phyloP scores from a whole-genome alignment of 768 basidiomycete species.

The Rhizopogon salebrosus region DNA sequence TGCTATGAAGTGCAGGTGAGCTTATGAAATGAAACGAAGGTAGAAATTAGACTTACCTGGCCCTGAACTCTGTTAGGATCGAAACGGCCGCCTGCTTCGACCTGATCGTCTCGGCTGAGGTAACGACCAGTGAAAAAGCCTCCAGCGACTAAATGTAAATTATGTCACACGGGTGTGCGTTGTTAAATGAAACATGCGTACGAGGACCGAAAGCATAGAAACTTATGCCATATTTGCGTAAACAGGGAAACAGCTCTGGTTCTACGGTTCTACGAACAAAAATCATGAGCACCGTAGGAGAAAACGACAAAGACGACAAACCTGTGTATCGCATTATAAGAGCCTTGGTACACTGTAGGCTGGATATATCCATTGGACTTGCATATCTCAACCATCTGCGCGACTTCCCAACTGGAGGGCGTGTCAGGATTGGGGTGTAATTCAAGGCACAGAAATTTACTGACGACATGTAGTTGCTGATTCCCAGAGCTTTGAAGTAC shows the following conservation, averaged over 20 bases:
- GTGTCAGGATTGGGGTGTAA: neutral
- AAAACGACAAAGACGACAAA: neutral
- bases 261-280: neutral
- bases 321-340: conserved; percentile 22
- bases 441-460: neutral
- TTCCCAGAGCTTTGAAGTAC: conserved; percentile 15
- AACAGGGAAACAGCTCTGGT: conserved; percentile 17
- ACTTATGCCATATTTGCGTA: conserved; percentile 23
- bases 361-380: conserved; percentile 15
- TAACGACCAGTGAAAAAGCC: conserved; percentile 38
- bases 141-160: conserved; percentile 25
- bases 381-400: conserved; percentile 25
- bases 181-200: conserved; percentile 7
- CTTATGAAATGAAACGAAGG: neutral
- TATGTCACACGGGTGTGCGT: neutral
- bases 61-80: conserved; percentile 43
- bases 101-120: conserved; percentile 28
- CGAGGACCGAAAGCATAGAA: conserved; percentile 30
- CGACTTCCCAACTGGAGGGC: conserved; percentile 28
- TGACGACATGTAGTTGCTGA: conserved; percentile 19
- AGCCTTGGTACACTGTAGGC: conserved; percentile 24
- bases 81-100: conserved; percentile 54
- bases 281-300: neutral
- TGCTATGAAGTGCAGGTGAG: conserved; percentile 13
- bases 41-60: conserved; percentile 25